Percentiles rank a stretch among this genome's conserved stretches.
Conservation (phyloP, 148 eudicot genomes). For the Simmondsia chinensis region DNA sequence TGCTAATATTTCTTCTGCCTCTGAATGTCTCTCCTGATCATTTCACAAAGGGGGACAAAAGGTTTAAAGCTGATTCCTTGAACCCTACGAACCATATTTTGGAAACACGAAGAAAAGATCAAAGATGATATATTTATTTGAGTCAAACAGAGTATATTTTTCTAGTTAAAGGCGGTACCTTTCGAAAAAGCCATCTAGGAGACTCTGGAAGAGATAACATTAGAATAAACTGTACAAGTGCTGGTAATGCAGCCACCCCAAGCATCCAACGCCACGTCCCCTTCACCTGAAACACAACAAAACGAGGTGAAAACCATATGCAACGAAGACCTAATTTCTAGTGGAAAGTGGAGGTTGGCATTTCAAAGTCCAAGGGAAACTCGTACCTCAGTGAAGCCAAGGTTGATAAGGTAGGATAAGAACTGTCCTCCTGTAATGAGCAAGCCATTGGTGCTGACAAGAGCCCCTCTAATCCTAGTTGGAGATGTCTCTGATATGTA, state of each 20-base stretch:
- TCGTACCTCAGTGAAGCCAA: conserved; percentile 28
- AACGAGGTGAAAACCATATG: neutral
- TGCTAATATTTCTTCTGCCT: conserved; percentile 58
- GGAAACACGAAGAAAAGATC: too few relatives aligned
- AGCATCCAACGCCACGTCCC: conserved; percentile 45
- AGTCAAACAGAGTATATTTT: too few relatives aligned
- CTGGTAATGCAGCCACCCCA: conserved; percentile 26
- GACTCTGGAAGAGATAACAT: conserved; percentile 26
- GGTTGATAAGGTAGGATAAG: conserved; percentile 25
- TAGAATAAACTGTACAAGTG: conserved; percentile 12
- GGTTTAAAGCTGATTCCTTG: too few relatives aligned
- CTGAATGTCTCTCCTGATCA: conserved; percentile 36
- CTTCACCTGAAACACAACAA: conserved; percentile 8
- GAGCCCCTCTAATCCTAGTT: conserved; percentile 29
- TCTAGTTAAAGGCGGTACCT: too few relatives aligned
- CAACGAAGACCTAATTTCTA: too few relatives aligned
- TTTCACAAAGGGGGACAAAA: too few relatives aligned
- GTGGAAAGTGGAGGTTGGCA: too few relatives aligned
- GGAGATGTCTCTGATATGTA: conserved; percentile 39
- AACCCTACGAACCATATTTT: too few relatives aligned
- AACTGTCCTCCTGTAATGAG: conserved; percentile 36
- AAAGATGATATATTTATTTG: too few relatives aligned
- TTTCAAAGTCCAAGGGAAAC: neutral
- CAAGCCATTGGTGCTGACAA: conserved; percentile 32
- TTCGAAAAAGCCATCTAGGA: conserved; percentile 28